Conservation (phyloP, 1,284 basidiomycete genomes). For the Rhodotorula glutinis region DNA sequence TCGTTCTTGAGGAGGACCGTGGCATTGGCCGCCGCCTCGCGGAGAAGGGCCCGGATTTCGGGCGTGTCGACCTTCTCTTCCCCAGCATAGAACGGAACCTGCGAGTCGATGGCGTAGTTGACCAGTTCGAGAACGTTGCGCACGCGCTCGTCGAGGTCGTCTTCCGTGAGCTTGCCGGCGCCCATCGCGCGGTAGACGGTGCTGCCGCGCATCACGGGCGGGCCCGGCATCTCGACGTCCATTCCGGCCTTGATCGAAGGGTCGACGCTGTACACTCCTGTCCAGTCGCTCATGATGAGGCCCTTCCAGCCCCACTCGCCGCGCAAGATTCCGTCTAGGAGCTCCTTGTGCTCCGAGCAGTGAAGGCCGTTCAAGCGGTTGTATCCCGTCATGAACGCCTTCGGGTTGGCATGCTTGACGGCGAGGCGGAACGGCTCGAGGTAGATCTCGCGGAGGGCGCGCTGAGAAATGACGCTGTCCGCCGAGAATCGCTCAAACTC, state of each 20-base stretch:
- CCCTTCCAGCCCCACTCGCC: constrained; percentile 67
- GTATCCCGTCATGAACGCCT: constrained; percentile 52
- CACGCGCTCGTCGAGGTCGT: constrained; percentile 60
- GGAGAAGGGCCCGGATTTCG: constrained; percentile 57
- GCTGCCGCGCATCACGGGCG: constrained; percentile 50
- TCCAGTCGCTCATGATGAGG: constrained; percentile 36
- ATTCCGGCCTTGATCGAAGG: constrained; percentile 67
- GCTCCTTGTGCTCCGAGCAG: constrained; percentile 60
- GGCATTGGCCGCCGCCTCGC: constrained; percentile 60
- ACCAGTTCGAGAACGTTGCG: constrained; percentile 46
- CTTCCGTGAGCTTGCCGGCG: constrained; percentile 58
- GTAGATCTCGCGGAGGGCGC: constrained; percentile 76
- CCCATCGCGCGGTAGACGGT: constrained; percentile 59
- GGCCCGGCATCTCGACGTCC: constrained; percentile 64
- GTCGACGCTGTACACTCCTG: constrained; percentile 65
- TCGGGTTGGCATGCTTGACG: constrained; percentile 59
- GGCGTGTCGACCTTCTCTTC: constrained; percentile 51
- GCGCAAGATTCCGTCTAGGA: constrained; percentile 61
- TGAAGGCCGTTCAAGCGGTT: constrained; percentile 63
- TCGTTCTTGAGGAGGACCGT: constrained; percentile 70
- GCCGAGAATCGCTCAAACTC: constrained; percentile 49
- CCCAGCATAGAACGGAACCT: constrained; percentile 29
- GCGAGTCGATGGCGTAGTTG: constrained; percentile 32
- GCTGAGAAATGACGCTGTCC: constrained; percentile 53
- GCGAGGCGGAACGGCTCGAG: constrained; percentile 79